Conservation (phyloP, 2,329 filamentous ascomycete genomes). For the Aspergillus sp. region DNA sequence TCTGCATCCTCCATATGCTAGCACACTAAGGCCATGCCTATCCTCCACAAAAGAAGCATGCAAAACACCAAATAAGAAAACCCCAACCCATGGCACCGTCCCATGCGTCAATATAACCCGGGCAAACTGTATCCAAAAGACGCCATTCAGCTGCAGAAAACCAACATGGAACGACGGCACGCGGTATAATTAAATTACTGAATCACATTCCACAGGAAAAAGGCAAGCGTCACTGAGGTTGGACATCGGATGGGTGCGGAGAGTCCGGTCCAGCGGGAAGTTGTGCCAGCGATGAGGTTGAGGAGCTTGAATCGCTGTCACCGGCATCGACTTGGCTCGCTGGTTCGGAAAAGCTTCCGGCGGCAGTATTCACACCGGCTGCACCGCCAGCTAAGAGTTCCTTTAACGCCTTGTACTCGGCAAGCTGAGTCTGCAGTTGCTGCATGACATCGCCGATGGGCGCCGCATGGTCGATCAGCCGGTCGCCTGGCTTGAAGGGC, state of each 20-base stretch:
- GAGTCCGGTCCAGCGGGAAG: slow-evolving; percentile 10
- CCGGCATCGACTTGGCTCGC: slow-evolving; percentile 8
- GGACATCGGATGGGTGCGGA: neutral
- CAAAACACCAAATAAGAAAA: slow-evolving; percentile 8
- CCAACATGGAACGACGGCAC: slow-evolving; percentile 4
- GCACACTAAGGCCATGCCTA: slow-evolving; percentile 5
- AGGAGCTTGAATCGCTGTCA: slow-evolving; percentile 14
- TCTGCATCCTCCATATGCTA: too few relatives aligned
- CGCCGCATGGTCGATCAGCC: slow-evolving; percentile 62
- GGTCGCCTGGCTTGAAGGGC: slow-evolving; percentile 53
- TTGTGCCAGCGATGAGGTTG: slow-evolving; percentile 21
- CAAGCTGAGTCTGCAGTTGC: slow-evolving; percentile 32
- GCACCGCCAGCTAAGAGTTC: slow-evolving; percentile 25
- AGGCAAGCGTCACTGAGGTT: slow-evolving; percentile 8
- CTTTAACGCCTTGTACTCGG: slow-evolving; percentile 33
- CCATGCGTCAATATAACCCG: slow-evolving; percentile 17
- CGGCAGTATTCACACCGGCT: slow-evolving; percentile 14
- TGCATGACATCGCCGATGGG: slow-evolving; percentile 61
- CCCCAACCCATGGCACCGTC: slow-evolving; percentile 17
- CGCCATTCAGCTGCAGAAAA: slow-evolving; percentile 13
- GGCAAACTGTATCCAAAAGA: slow-evolving; percentile 14
- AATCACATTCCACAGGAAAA: slow-evolving; percentile 4
- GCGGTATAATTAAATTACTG: slow-evolving; percentile 1
- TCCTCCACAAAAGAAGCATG: slow-evolving; percentile 1
- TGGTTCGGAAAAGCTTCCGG: slow-evolving; percentile 8